Percentiles rank a stretch among this genome's conserved stretches.
phyloP scores from a whole-genome alignment of 2,329 filamentous ascomycete species.

The Aspergillus alliaceus region DNA sequence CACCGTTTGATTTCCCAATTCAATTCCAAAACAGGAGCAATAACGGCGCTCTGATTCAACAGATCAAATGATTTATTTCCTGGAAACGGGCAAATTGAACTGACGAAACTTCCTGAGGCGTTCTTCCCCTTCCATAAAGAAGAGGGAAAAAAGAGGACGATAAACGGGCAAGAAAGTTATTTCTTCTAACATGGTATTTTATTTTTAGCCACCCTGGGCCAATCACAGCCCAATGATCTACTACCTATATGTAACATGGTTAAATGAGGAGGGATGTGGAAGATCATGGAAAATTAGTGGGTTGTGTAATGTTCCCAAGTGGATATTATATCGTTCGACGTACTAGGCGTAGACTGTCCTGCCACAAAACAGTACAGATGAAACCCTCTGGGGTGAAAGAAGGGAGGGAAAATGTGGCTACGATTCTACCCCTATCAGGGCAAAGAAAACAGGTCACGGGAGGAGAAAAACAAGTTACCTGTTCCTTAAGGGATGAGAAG shows the following conservation, averaged over 20 bases:
- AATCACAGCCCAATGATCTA: slow-evolving; percentile 23
- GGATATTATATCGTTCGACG: slow-evolving; percentile 1
- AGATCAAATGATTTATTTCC: neutral
- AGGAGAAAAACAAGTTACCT: neutral
- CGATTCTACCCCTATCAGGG: too few relatives aligned
- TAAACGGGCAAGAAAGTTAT: slow-evolving; percentile 3
- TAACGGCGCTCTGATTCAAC: neutral
- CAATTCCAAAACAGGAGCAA: neutral
- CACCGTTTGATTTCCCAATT: neutral
- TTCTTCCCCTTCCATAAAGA: neutral
- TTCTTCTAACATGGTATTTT: slow-evolving; percentile 14
- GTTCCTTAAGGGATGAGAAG: neutral
- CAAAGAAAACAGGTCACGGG: neutral
- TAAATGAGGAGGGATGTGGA: slow-evolving; percentile 20
- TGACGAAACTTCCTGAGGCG: neutral
- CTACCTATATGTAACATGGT: slow-evolving; percentile 21
- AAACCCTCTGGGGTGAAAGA: neutral
- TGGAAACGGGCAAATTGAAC: neutral
- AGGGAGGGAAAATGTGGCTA: neutral
- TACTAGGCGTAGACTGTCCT: neutral
- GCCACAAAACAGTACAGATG: neutral
- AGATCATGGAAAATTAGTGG: slow-evolving; percentile 16
- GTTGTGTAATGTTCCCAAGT: slow-evolving; percentile 2
- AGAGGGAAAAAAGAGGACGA: neutral
- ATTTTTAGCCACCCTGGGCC: slow-evolving; percentile 20